These are phyloP conservation scores for Vitis hybrid DNA, from an alignment of 177 flowering plant genomes.

Conservation along the genomic window DNA sequence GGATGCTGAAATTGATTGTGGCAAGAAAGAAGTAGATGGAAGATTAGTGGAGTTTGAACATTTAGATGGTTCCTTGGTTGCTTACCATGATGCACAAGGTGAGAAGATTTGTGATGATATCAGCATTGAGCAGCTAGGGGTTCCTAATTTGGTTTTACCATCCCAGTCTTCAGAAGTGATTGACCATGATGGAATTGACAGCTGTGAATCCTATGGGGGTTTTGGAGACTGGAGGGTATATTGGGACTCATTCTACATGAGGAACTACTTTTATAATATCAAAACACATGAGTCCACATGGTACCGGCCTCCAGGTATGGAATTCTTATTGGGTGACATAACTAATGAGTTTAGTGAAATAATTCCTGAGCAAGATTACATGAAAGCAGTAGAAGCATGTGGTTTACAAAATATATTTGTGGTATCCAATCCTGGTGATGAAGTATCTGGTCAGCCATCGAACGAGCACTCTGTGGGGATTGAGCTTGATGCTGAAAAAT, in stretches of 20 bases:
- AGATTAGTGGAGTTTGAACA: slow-evolving; percentile 12
- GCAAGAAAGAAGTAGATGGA: slow-evolving; percentile 13
- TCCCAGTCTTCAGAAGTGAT: slow-evolving; percentile 14
- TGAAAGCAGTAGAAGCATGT: slow-evolving; percentile 16
- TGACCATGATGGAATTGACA: slow-evolving; percentile 21
- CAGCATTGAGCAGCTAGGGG: slow-evolving; percentile 15
- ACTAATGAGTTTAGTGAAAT: slow-evolving; percentile 17
- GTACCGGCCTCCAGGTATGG: slow-evolving; percentile 76
- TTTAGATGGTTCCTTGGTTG: slow-evolving; percentile 20
- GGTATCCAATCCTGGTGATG: slow-evolving; percentile 14
- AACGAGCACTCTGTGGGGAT: slow-evolving; percentile 16
- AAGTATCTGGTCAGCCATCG: slow-evolving; percentile 14
- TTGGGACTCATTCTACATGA: slow-evolving; percentile 70
- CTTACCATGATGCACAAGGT: slow-evolving; percentile 16
- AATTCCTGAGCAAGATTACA: slow-evolving; percentile 13
- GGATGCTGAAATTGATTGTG: slow-evolving; percentile 19
- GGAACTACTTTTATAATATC: slow-evolving; percentile 66
- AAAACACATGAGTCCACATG: slow-evolving; percentile 73
- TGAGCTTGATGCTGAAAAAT: slow-evolving; percentile 17
- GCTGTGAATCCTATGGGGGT: slow-evolving; percentile 12
- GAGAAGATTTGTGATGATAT: slow-evolving; percentile 13
- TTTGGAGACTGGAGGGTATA: slow-evolving; percentile 58
- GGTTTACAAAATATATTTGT: slow-evolving; percentile 15
- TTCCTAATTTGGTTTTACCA: slow-evolving; percentile 16
- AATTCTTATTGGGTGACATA: slow-evolving; percentile 24